Conservation (phyloP, 1,139 yeast genomes). For the Hemisphaericaspora xylanilytica region DNA sequence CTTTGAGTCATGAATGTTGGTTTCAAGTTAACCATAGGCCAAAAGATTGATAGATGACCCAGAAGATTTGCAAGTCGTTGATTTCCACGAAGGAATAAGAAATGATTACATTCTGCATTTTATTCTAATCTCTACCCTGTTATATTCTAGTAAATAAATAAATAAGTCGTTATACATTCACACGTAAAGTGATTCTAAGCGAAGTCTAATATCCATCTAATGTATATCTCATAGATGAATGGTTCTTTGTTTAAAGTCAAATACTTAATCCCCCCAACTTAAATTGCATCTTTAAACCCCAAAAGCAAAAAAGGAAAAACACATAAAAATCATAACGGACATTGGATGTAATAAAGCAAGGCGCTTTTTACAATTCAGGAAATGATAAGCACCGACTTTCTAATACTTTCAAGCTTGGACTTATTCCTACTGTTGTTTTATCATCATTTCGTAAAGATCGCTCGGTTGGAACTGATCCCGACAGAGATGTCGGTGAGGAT, state of each 20-base stretch:
- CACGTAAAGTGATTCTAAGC: background rate
- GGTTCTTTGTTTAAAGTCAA: background rate
- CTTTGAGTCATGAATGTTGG: no score
- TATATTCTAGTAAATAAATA: background rate
- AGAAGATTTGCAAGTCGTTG: no score
- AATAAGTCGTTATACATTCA: background rate
- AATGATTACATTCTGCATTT: no score
- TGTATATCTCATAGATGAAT: background rate
- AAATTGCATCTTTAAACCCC: no score
- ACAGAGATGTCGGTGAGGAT: background rate
- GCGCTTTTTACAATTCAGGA: constrained; percentile 15
- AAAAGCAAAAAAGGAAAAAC: background rate
- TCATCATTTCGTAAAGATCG: constrained; percentile 6
- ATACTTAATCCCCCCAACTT: background rate
- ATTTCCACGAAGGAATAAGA: no score
- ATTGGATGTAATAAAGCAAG: background rate
- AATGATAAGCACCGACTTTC: constrained; percentile 28
- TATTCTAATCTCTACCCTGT: background rate
- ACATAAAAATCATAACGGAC: background rate
- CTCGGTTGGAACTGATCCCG: background rate
- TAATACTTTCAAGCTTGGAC: constrained; percentile 23
- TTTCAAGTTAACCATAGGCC: no score
- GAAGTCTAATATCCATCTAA: background rate
- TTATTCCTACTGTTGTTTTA: constrained; percentile 17
- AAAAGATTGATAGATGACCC: no score